Evolutionary conservation across 371 early-diverging fungal species (phyloP), one percentile per base, ranked within the genome.

Genomic region (Batkoa obscura): DNA sequence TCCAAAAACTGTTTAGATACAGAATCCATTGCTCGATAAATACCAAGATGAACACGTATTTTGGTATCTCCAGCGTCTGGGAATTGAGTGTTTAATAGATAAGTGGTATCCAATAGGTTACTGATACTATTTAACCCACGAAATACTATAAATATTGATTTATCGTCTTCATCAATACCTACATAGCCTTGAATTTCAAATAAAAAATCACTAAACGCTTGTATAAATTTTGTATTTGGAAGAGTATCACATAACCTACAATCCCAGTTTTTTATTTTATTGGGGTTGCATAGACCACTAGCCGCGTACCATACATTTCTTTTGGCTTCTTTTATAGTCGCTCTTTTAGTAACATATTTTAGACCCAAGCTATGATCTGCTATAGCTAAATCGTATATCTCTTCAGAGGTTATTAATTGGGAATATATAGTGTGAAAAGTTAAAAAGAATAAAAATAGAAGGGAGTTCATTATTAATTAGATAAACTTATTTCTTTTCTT

Each of bases 221-320:
- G 8, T 12, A 31, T 8, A 10, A 17, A 35, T 5, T 5, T 45
- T 6, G 12, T 9, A 12, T 39, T 39, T 15, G 32, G 10, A 10
- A 53, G 38, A 12, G 12, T 17, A 6, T 38, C 12, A 23, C 53
- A 53, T 32, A 39, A 5, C 34, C 39, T 53, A 15, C 53, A 53
- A 9, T 12, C 17, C 35, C 35, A 53, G 15, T 17, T 12, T 15
- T 34, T 53, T 17, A 53, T 6, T 39, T 32, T 9, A 15, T 53
- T 39, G 2, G 9, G 8, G 3, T 36, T 3, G 15, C 53, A 53
- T 10, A 53, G 17, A 9, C 38, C 13, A 5, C 38, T 39, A 13
- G 53, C 53, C 10, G 53, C 17, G 30, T 53, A 53, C 53, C 53
- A 53, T 3, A 39, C 53, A 6, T 32, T 12, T 23, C 45, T 45